Evolutionary conservation across 2,329 filamentous ascomycete species (phyloP).

Genomic region (Podosphaera xanthii): DNA sequence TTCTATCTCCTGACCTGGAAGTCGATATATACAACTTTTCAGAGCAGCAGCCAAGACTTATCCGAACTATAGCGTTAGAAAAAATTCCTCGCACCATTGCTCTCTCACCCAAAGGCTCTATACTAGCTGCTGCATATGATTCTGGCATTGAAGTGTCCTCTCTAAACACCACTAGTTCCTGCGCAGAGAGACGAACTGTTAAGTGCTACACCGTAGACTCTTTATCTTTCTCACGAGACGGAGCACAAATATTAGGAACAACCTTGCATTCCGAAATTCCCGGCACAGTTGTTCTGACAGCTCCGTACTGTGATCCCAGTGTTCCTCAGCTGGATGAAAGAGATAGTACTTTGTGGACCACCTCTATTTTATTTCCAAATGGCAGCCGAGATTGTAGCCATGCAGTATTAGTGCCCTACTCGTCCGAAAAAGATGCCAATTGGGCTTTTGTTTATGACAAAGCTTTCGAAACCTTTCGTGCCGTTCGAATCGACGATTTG

Average conservation of each 20-base stretch:
- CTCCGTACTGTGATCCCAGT: constrained; percentile 56
- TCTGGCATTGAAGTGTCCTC: constrained; percentile 77
- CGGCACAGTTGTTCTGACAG: constrained; percentile 54
- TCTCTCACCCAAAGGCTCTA: constrained; percentile 58
- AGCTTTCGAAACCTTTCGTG: constrained; percentile 55
- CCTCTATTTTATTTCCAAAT: constrained; percentile 65
- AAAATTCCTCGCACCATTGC: constrained; percentile 58
- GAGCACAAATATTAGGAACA: constrained; percentile 56
- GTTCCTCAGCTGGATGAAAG: constrained; percentile 41
- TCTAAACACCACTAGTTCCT: constrained; percentile 36
- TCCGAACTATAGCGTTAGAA: constrained; percentile 55
- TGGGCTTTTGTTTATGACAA: constrained; percentile 64
- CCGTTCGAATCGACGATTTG: constrained; percentile 51
- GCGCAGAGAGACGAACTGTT: constrained; percentile 49
- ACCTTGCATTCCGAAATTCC: constrained; percentile 40
- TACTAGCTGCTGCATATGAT: constrained; percentile 66
- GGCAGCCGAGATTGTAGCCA: constrained; percentile 61
- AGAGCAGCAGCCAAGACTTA: constrained; percentile 39
- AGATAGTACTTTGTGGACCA: constrained; percentile 60
- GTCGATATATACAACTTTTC: constrained; percentile 65
- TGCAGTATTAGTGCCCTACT: constrained; percentile 35
- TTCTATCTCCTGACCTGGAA: constrained; percentile 61
- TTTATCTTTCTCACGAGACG: constrained; percentile 54
- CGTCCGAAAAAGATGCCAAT: constrained; percentile 37
- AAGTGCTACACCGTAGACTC: constrained; percentile 58